Percentiles rank a stretch among this genome's conserved stretches.
phyloP scores from a whole-genome alignment of 495 filamentous ascomycete species.

The Podospora pseudoanserina region DNA sequence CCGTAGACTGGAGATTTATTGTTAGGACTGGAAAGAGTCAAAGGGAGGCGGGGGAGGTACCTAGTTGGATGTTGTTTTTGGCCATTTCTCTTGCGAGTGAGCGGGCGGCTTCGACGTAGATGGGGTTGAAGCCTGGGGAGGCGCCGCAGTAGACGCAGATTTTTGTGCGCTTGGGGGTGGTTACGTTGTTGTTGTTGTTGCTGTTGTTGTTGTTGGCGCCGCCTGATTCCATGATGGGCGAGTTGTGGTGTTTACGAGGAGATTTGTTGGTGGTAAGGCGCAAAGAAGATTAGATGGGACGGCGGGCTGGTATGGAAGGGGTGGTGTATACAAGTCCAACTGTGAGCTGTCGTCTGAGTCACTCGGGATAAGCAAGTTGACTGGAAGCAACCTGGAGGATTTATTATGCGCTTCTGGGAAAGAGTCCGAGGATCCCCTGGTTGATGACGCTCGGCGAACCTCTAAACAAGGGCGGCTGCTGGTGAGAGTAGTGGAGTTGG shows the following conservation, averaged over 20 bases:
- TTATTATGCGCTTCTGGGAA: not conserved
- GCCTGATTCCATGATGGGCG: constrained; percentile 39
- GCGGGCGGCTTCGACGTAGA: constrained; percentile 69
- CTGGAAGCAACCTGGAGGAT: not conserved
- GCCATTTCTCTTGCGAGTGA: constrained; percentile 72
- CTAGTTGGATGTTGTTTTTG: constrained; percentile 65
- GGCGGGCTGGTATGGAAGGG: not conserved
- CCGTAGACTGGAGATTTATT: constrained; percentile 62
- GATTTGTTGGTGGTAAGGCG: not conserved
- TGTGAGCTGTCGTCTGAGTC: not conserved
- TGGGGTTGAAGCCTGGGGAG: constrained; percentile 63
- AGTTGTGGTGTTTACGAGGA: not conserved
- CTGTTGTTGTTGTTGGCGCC: constrained; percentile 28
- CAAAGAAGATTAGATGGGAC: not conserved
- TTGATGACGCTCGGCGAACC: not conserved
- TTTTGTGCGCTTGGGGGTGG: constrained; percentile 42
- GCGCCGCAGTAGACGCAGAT: constrained; percentile 83
- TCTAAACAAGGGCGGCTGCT: not conserved
- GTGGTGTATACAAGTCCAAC: not conserved
- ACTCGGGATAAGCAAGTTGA: not conserved
- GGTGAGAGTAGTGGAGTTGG: not conserved
- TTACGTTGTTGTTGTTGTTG: constrained; percentile 14
- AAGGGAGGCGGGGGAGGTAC: no score
- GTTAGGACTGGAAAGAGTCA: no score
- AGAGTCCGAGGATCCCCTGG: not conserved